phyloP scores from a whole-genome alignment of 768 basidiomycete species.

The Pisolithus tinctorius region DNA sequence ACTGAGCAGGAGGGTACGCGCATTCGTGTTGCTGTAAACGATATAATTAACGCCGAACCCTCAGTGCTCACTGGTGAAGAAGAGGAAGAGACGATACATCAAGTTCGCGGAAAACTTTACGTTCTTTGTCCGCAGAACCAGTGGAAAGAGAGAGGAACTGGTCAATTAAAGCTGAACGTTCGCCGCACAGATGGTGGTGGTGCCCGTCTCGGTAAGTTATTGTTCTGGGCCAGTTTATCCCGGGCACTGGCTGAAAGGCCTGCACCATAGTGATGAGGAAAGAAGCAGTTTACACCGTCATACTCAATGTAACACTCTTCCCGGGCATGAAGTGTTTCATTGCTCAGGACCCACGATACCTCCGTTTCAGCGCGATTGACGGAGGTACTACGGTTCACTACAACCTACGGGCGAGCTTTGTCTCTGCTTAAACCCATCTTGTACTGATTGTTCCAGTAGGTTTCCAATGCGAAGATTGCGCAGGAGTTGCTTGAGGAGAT shows the following conservation, averaged over 20 bases:
- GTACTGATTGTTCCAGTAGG: conserved; percentile 29
- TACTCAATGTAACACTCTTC: conserved; percentile 74
- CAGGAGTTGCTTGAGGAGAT: conserved; percentile 57
- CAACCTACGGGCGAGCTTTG: conserved; percentile 57
- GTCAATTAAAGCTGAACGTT: conserved; percentile 65
- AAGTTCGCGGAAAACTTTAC: conserved; percentile 74
- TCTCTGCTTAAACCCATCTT: conserved; percentile 4
- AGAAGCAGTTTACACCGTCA: conserved; percentile 69
- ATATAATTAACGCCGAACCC: neutral
- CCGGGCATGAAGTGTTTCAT: conserved; percentile 67
- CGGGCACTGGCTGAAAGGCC: conserved; percentile 5
- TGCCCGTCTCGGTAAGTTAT: conserved; percentile 54
- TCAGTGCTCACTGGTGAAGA: conserved; percentile 75
- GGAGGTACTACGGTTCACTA: conserved; percentile 56
- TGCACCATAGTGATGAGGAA: conserved; percentile 67
- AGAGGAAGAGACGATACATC: conserved; percentile 70
- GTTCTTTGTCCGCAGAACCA: conserved; percentile 47
- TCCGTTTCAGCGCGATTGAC: conserved; percentile 71
- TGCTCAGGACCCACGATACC: conserved; percentile 73
- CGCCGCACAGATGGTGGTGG: conserved; percentile 54
- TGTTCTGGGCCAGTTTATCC: neutral
- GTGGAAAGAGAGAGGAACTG: conserved; percentile 78
- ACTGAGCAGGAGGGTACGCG: conserved; percentile 64
- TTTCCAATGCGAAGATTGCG: conserved; percentile 65
- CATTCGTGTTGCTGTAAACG: neutral